These are phyloP conservation scores for Pittosporum tobira DNA, from an alignment of 129 eudicot genomes.

Conservation along the genomic window DNA sequence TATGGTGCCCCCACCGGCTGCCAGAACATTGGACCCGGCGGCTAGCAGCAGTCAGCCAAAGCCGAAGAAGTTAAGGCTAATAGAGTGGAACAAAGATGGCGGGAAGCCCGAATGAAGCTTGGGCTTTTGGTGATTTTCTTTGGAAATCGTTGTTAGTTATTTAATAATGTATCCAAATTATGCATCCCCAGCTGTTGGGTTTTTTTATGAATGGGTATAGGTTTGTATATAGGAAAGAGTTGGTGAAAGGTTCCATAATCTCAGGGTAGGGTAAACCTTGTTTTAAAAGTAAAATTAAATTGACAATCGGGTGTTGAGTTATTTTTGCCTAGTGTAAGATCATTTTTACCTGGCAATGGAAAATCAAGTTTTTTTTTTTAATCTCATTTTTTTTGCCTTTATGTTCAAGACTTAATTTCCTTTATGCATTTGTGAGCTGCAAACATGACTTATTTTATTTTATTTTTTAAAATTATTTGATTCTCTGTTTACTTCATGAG, in stretches of 20 bases:
- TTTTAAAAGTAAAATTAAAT: no score
- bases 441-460: no score
- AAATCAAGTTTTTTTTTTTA: no score
- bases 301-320: no score
- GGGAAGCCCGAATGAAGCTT: constrained; percentile 17
- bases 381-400: no score
- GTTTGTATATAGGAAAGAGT: constrained; percentile 40
- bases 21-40: constrained; percentile 34
- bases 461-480: no score
- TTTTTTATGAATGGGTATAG: constrained; percentile 24
- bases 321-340: no score
- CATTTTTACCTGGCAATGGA: no score
- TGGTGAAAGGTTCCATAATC: background rate
- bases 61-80: constrained; percentile 42
- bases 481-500: no score
- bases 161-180: constrained; percentile 1
- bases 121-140: no score
- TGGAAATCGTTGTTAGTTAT: constrained; percentile 26
- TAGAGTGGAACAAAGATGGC: constrained; percentile 40
- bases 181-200: background rate
- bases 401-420: no score
- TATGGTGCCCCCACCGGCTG: constrained; percentile 37
- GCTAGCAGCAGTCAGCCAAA: constrained; percentile 35
- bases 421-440: no score
- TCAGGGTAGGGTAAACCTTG: background rate